Conservation (phyloP, 768 basidiomycete species). For the Arthromyces matolae region DNA sequence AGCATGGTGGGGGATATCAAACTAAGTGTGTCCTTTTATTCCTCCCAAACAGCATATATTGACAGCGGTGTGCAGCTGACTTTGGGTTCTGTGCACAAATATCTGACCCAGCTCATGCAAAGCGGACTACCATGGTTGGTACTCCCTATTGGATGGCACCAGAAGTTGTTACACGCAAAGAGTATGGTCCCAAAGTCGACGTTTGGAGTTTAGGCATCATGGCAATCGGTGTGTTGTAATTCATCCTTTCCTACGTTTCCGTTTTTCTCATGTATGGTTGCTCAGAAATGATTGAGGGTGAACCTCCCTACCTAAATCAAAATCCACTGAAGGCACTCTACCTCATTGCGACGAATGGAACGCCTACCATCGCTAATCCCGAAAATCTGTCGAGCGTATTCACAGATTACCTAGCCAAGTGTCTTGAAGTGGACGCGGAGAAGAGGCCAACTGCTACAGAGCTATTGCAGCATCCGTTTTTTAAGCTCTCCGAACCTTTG, state of each 20-base stretch:
- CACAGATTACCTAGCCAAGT: slow-evolving; percentile 83
- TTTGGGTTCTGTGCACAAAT: slow-evolving; percentile 99
- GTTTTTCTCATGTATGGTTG: slow-evolving; percentile 1
- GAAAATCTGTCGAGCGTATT: slow-evolving; percentile 69
- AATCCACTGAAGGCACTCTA: slow-evolving; percentile 96
- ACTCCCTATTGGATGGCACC: slow-evolving; percentile 99
- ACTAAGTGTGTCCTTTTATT: slow-evolving; percentile 67
- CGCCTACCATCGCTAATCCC: slow-evolving; percentile 93
- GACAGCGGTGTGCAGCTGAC: slow-evolving; percentile 57
- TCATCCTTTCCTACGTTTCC: background rate
- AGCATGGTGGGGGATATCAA: slow-evolving; percentile 96
- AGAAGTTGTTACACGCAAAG: slow-evolving; percentile 95
- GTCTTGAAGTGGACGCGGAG: slow-evolving; percentile 92
- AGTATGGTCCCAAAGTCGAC: slow-evolving; percentile 98
- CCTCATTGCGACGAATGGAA: slow-evolving; percentile 97
- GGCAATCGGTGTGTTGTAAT: slow-evolving; percentile 76
- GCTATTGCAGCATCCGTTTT: slow-evolving; percentile 86
- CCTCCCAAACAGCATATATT: background rate
- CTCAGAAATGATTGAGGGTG: slow-evolving; percentile 96
- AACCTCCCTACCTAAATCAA: slow-evolving; percentile 94
- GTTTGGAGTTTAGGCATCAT: slow-evolving; percentile 97
- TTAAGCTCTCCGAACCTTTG: slow-evolving; percentile 82
- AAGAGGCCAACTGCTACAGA: slow-evolving; percentile 85
- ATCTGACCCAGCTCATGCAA: slow-evolving; percentile 82
- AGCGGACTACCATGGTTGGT: slow-evolving; percentile 97